These are phyloP conservation scores for Trichoderma atroviride DNA, from an alignment of 2,329 filamentous ascomycete species.

Conservation along the genomic window DNA sequence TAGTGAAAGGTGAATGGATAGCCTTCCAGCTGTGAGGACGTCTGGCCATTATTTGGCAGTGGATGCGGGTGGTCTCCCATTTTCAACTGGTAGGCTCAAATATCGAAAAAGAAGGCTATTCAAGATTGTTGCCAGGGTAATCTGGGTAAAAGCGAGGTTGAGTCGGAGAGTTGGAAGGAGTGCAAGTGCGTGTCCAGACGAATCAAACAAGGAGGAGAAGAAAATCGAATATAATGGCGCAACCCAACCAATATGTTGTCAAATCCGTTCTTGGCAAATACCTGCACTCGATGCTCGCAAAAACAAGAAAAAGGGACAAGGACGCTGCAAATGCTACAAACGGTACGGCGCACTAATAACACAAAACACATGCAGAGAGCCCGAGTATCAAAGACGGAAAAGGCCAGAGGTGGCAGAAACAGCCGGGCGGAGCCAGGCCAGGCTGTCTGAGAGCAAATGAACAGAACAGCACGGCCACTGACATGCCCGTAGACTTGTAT, in stretches of 20 bases:
- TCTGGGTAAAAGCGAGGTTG: neutral
- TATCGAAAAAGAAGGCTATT: neutral
- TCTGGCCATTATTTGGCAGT: neutral
- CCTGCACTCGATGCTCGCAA: neutral
- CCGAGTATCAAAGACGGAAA: neutral
- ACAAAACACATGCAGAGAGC: neutral
- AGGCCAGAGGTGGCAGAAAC: neutral
- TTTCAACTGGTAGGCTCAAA: neutral
- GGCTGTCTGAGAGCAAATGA: neutral
- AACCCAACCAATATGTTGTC: neutral
- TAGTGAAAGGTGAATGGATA: constrained; percentile 43
- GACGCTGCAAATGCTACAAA: neutral
- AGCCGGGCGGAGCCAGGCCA: neutral
- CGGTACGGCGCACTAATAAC: neutral
- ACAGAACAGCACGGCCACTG: neutral
- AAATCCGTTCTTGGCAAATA: neutral
- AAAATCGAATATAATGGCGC: neutral
- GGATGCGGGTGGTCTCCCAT: constrained; percentile 17
- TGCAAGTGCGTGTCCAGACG: neutral
- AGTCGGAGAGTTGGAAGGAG: neutral
- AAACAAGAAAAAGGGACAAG: neutral
- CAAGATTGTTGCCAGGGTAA: neutral
- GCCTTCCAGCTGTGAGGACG: neutral
- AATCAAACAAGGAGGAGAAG: neutral
- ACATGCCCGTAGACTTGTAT: neutral